phyloP scores from a whole-genome alignment of 805 yeast species.

The Teunomyces tritomae region DNA sequence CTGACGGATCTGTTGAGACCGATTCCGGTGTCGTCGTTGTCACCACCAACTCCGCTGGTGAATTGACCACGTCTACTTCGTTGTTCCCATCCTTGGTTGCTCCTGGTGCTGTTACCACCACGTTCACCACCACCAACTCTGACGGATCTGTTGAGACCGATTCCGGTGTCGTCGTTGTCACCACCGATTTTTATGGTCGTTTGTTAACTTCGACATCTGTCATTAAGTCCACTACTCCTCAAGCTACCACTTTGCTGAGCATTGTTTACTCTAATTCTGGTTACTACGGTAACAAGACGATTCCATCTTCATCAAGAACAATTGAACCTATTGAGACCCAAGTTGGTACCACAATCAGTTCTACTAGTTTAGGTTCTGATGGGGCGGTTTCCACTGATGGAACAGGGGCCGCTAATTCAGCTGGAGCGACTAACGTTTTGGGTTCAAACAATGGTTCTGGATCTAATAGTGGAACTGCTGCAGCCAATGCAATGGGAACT shows the following conservation, averaged over 20 bases:
- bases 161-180: slow-evolving; percentile 16
- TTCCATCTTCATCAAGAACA: background rate
- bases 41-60: slow-evolving; percentile 16
- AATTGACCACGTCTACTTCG: slow-evolving; percentile 12
- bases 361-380: too few species aligned
- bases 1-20: slow-evolving; percentile 14
- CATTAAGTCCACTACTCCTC: background rate
- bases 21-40: slow-evolving; percentile 18
- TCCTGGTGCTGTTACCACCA: slow-evolving; percentile 10
- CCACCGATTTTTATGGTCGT: slow-evolving; percentile 15
- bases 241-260: slow-evolving; percentile 10
- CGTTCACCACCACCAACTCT: slow-evolving; percentile 12
- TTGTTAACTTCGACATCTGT: too few species aligned
- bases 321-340: too few species aligned
- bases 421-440: too few species aligned
- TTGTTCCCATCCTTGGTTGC: background rate
- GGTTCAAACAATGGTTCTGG: background rate
- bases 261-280: slow-evolving; percentile 9
- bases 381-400: background rate
- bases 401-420: background rate
- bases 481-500: background rate
- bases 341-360: too few species aligned
- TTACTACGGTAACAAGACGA: slow-evolving; percentile 16
- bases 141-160: slow-evolving; percentile 15
- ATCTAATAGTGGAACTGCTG: background rate